Base-by-base conservation (phyloP, 345 rosid species). In the Citrus sinensis region DNA sequence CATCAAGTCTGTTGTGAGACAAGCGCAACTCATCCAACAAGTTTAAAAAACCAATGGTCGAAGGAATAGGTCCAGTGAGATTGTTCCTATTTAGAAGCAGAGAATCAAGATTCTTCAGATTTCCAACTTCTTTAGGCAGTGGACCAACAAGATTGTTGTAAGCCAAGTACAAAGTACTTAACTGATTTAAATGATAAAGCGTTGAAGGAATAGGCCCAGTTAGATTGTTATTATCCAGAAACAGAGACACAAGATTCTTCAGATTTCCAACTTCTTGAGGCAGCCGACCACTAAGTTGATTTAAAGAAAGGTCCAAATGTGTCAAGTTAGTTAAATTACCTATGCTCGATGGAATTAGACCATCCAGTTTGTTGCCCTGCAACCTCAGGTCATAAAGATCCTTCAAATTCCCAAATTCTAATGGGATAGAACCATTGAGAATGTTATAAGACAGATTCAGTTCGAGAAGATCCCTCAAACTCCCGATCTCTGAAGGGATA, bases 231-330 rank as follows among this genome's bases (percentile, higher is more conserved):
- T 9, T 34, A 66, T 40, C 37, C 24, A 66, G 3, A 8, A 4
- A 3, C 5, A 66, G 37, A 2, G 0, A 2, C 0, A 0, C 0
- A 2, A 66, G 25, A 6, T 16, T 34, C 25, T 7, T 56, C 46
- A 76, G 32, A 67, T 67, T 67, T 30, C 59, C 73, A 7, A 77
- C 5, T 13, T 5, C 13, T 2, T 0, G 9, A 4, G 76, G 76
- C 2, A 71, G 6, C 2, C 9, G 8, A 32, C 72, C 81, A 2
- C 1, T 7, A 2, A 71, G 11, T 0, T 4, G 9, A 24, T 78
- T 78, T 0, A 0, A 1, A 1, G 13, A 1, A 0, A 77, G 74
- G 8, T 5, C 0, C 27, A 56, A 7, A 16, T 16, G 0, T 9
- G 11, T 64, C 60, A 73, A 22, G 10, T 54, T 65, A 1, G 4